These are phyloP conservation scores for Chimonanthus praecox DNA, from an alignment of 164 flowering plant species.

Conservation along the genomic window DNA sequence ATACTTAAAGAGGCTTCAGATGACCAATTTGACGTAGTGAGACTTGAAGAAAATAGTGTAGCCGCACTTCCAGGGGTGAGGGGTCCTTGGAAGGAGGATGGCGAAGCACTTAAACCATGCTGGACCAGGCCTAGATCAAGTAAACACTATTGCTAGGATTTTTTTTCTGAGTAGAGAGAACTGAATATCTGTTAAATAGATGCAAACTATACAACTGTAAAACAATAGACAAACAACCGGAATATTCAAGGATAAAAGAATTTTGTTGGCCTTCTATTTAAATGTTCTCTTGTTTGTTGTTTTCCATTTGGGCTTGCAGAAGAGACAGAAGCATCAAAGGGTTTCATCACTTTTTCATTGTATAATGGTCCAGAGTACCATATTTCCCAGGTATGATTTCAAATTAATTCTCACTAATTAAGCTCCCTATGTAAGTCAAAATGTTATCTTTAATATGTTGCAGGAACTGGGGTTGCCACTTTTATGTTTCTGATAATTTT, in stretches of 20 bases:
- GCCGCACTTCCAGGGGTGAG: slow-evolving; percentile 20
- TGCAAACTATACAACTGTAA: too few relatives aligned
- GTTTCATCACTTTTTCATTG: slow-evolving; percentile 75
- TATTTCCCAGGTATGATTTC: slow-evolving; percentile 67
- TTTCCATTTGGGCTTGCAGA: slow-evolving; percentile 24
- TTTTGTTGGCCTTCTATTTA: background rate
- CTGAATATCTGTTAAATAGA: too few relatives aligned
- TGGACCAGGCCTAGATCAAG: slow-evolving; percentile 53
- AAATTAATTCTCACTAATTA: background rate
- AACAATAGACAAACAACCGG: too few relatives aligned
- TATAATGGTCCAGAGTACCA: slow-evolving; percentile 94
- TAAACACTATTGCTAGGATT: slow-evolving; percentile 17
- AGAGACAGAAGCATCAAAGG: slow-evolving; percentile 44
- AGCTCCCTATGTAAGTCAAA: background rate
- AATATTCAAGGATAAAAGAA: background rate
- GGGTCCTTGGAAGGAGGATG: slow-evolving; percentile 61
- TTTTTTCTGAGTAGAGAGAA: too few relatives aligned
- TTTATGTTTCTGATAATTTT: background rate
- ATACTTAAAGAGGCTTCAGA: slow-evolving; percentile 28
- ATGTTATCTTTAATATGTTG: background rate
- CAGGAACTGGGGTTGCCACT: background rate
- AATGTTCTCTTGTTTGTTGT: background rate
- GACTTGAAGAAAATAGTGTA: slow-evolving; percentile 29
- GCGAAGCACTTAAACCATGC: slow-evolving; percentile 47
- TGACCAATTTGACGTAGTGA: slow-evolving; percentile 24